These are phyloP conservation scores for Citrus cavaleriei DNA, from an alignment of 345 rosid genomes.

Conservation along the genomic window DNA sequence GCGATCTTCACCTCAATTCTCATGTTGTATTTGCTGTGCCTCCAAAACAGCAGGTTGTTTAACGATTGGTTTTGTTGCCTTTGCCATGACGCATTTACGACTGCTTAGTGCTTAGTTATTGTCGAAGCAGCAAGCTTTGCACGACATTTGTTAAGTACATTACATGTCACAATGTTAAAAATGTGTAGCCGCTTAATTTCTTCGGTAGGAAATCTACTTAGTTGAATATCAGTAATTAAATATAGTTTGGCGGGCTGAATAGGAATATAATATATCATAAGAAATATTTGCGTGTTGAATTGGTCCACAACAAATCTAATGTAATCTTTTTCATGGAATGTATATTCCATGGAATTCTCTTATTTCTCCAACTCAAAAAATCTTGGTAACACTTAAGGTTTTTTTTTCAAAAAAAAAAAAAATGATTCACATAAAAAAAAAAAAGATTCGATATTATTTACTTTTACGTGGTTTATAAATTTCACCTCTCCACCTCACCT, in stretches of 20 bases:
- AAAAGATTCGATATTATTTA: neutral
- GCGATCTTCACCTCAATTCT: neutral
- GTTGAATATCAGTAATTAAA: neutral
- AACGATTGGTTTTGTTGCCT: neutral
- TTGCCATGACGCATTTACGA: neutral
- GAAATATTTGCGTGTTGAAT: neutral
- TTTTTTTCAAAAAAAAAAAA: neutral
- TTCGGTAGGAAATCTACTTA: constrained; percentile 10
- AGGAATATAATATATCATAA: constrained; percentile 3
- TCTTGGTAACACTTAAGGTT: neutral
- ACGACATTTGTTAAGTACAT: neutral
- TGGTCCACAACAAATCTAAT: neutral
- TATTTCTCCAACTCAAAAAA: neutral
- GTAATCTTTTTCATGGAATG: neutral
- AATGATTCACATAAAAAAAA: neutral
- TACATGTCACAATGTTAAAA: neutral
- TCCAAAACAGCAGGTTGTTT: neutral
- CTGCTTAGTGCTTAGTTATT: neutral
- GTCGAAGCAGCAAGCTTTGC: neutral
- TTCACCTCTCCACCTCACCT: no score
- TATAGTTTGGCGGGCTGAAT: neutral
- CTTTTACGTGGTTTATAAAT: no score
- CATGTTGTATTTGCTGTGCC: neutral
- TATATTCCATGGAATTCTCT: no score
- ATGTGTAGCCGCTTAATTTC: neutral